Conservation (phyloP, 176 grass and related monocot genomes). For the Hsuehochloa calcarea region DNA sequence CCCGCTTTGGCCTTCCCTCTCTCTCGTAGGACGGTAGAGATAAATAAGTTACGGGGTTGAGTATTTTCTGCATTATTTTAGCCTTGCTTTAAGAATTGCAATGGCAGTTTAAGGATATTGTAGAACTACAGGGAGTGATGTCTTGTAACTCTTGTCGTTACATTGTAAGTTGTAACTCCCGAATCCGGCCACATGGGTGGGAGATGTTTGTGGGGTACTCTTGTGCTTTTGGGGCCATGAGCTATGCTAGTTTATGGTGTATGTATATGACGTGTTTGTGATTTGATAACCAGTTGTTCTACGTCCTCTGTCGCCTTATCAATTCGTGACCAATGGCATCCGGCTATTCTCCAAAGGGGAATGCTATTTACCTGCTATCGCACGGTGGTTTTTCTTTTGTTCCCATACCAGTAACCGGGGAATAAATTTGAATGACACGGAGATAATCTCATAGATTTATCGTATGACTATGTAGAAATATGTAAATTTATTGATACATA, state of each 20-base stretch:
- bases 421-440: no score
- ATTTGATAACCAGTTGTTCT: not conserved
- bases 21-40: conserved; percentile 41
- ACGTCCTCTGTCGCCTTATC: not conserved
- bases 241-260: conserved; percentile 10
- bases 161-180: conserved; percentile 28
- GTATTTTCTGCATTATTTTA: not conserved
- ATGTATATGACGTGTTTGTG: not conserved
- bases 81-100: not conserved
- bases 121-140: conserved; percentile 25
- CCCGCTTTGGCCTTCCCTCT: conserved; percentile 62
- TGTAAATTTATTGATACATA: no score
- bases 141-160: conserved; percentile 38
- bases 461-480: no score
- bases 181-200: conserved; percentile 35
- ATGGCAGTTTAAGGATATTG: conserved; percentile 19
- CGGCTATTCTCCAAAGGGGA: no score
- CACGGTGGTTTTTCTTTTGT: no score
- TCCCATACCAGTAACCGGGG: no score
- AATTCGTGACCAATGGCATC: no score
- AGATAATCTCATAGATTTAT: no score
- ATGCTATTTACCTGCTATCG: no score
- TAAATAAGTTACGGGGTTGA: conserved; percentile 25
- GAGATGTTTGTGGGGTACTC: conserved; percentile 36
- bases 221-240: not conserved